Conservation (phyloP, 495 filamentous ascomycete genomes). For the Ramalina peruviana region DNA sequence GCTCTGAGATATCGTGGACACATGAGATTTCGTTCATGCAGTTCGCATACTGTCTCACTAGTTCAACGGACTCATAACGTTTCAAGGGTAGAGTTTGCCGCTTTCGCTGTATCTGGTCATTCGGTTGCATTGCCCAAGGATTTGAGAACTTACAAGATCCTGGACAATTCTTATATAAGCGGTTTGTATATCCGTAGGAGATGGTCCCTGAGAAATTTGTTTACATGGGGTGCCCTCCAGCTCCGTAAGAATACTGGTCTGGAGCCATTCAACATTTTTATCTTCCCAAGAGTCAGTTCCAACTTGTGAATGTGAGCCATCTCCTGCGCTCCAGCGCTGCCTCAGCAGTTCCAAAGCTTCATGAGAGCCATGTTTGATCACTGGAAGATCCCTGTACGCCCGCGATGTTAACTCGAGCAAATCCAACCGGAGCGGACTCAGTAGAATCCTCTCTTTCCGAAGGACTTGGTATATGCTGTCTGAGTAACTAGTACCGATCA, state of each 20-base stretch:
- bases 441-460: no score
- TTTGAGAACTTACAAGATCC: not conserved
- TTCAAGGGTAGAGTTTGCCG: not conserved
- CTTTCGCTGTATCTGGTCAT: not conserved
- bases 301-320: no score
- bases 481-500: not conserved
- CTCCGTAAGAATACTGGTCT: not conserved
- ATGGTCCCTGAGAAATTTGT: no score
- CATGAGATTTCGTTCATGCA: slow-evolving; percentile 6
- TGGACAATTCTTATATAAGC: not conserved
- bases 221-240: not conserved
- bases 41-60: not conserved
- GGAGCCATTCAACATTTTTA: not conserved
- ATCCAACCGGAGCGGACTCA: no score
- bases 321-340: no score
- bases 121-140: not conserved
- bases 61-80: not conserved
- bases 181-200: not conserved
- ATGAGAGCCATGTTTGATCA: no score
- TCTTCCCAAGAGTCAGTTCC: not conserved
- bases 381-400: no score
- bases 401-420: no score
- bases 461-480: no score
- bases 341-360: no score
- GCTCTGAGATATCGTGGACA: slow-evolving; percentile 3